These are phyloP conservation scores for Talaromyces verruculosus DNA, from an alignment of 2,329 filamentous ascomycete genomes.

Conservation along the genomic window DNA sequence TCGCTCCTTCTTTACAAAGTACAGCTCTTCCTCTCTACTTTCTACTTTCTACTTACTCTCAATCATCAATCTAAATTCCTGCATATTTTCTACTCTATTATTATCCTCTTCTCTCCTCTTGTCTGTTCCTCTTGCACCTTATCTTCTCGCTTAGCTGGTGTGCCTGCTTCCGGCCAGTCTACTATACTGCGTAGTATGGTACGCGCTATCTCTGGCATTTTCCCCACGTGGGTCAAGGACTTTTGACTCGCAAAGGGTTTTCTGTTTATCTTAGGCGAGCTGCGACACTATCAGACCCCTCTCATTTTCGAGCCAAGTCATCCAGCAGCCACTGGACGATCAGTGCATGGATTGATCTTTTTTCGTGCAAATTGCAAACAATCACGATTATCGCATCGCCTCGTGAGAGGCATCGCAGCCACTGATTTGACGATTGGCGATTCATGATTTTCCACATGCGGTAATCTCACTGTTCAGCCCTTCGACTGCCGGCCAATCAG, in stretches of 20 bases:
- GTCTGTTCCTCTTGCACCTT: neutral
- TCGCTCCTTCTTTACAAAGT: slow-evolving; percentile 3
- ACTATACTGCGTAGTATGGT: neutral
- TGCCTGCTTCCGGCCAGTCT: slow-evolving; percentile 1
- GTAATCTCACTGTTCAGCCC: neutral
- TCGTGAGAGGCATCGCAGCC: neutral
- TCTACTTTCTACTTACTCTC: neutral
- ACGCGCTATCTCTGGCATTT: neutral
- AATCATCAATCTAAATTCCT: neutral
- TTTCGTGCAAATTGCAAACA: neutral
- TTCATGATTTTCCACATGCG: neutral
- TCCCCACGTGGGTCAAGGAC: neutral
- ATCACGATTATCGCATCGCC: neutral
- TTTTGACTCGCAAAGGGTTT: neutral
- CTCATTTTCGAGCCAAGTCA: slow-evolving; percentile 12
- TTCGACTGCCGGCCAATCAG: neutral
- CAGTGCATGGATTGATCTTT: neutral
- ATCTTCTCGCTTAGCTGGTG: neutral
- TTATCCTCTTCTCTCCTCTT: neutral
- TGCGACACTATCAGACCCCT: neutral
- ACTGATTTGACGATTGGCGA: slow-evolving; percentile 6
- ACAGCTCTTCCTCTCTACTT: neutral
- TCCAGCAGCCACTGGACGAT: slow-evolving; percentile 15
- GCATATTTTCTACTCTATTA: neutral
- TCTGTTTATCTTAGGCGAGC: neutral